phyloP scores from a whole-genome alignment of 345 rosid genomes.

The rapeseed (Brassica napus) region DNA sequence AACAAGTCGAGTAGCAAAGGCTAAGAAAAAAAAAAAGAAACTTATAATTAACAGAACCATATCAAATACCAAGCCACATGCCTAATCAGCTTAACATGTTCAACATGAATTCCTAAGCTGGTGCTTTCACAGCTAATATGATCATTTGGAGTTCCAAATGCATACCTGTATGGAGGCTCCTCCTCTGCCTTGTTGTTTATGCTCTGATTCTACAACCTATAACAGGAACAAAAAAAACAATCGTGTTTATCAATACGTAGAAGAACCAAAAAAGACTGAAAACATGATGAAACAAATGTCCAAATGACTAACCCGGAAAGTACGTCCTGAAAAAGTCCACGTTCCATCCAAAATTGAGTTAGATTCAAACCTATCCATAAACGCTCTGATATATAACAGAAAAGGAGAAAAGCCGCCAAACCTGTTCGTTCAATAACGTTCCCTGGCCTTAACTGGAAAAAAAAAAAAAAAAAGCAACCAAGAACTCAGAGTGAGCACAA shows the following conservation, averaged over 20 bases:
- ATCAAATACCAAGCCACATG: background rate
- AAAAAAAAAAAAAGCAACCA: background rate
- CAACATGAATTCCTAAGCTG: background rate
- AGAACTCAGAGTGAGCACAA: conserved; percentile 1
- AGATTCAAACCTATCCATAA: background rate
- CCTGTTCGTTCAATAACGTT: conserved; percentile 90
- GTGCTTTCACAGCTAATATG: background rate
- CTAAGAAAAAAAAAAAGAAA: background rate
- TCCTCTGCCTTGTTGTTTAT: conserved; percentile 91
- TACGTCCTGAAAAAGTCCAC: conserved; percentile 54
- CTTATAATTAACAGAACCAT: background rate
- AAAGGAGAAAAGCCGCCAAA: conserved; percentile 17
- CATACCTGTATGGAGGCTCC: conserved; percentile 84
- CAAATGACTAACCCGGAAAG: conserved; percentile 57
- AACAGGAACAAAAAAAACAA: background rate
- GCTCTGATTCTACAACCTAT: conserved; percentile 78
- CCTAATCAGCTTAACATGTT: background rate
- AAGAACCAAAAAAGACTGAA: background rate
- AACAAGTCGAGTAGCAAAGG: conserved; percentile 3
- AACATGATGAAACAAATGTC: background rate
- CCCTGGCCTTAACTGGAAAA: conserved; percentile 68
- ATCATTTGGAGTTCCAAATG: background rate
- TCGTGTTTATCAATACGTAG: background rate
- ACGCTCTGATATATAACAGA: background rate
- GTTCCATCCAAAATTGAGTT: conserved; percentile 25